Evolutionary conservation across 441 rosid genomes (phyloP), one percentile per base, ranked within the genome.

Genomic region (Erysimum cheiri): DNA sequence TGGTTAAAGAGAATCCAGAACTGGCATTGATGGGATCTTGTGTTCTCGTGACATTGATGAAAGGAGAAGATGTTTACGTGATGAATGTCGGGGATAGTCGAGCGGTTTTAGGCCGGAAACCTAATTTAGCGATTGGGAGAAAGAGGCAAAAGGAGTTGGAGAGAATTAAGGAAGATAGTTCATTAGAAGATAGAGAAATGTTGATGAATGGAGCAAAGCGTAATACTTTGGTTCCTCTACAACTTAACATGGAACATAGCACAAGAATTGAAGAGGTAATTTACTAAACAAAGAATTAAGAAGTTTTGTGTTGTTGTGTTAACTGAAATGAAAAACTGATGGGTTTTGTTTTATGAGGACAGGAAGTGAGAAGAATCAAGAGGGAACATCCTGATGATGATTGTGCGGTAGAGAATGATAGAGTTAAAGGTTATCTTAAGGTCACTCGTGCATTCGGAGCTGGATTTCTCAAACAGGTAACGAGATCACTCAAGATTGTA

Each of bases 371-470:
- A 33, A 83, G 90, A 77, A 85, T 88, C 37, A 85, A 69, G 76
- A 72, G 73, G 13, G 92, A 85, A 59, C 95, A 88, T 56, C 84
- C 82, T 22, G 92, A 88, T 59, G 95, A 88, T 72, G 73, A 13
- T 71, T 65, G 19, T 60, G 88, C 85, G 0, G 67, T 88, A 44
- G 69, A 72, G 67, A 88, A 84, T 28, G 87, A 77, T 37, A 82
- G 92, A 41, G 92, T 88, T 24, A 88, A 88, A 79, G 95, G 95
- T 43, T 84, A 84, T 49, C 69, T 88, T 79, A 88, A 84, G 67
- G 92, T 87, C 77, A 86, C 90, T 68, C 85, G 92, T 28, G 95
- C 95, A 10, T 88, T 88, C 44, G 95, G 95, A 0, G 87, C 87
- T 9, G 95, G 90, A 35, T 87, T 85, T 78, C 87, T 88, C n/a